These are phyloP conservation scores for Omphalotus guepiniiformis DNA, from an alignment of 768 basidiomycete genomes.

Conservation along the genomic window DNA sequence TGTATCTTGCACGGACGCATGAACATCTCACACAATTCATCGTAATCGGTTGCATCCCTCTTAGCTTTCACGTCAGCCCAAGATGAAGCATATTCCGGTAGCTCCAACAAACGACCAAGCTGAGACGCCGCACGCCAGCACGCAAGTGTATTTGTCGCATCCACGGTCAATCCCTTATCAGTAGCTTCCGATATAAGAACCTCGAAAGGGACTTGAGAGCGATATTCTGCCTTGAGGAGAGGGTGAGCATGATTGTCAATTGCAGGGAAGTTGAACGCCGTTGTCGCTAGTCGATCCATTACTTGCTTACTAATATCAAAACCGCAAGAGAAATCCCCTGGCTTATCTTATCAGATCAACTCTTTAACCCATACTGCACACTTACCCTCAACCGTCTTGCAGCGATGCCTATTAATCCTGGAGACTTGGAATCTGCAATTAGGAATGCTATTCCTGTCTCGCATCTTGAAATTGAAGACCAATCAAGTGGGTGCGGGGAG, in stretches of 20 bases:
- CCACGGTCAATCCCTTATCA: slow-evolving; percentile 44
- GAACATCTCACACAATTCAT: slow-evolving; percentile 50
- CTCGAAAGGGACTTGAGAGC: slow-evolving; percentile 52
- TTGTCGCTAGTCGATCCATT: not conserved
- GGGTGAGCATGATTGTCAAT: slow-evolving; percentile 84
- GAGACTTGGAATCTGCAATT: slow-evolving; percentile 6
- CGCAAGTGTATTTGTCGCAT: slow-evolving; percentile 54
- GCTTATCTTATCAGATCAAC: slow-evolving; percentile 9
- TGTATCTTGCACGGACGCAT: slow-evolving; percentile 58
- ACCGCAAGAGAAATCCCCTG: slow-evolving; percentile 33
- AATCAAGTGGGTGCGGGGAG: slow-evolving; percentile 78
- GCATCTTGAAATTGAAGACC: slow-evolving; percentile 72
- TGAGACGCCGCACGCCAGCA: slow-evolving; percentile 54
- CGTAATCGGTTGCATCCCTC: slow-evolving; percentile 43
- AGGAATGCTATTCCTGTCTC: slow-evolving; percentile 28
- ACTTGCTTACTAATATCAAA: too few species aligned
- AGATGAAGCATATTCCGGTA: slow-evolving; percentile 22
- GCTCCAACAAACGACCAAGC: slow-evolving; percentile 44
- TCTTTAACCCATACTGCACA: not conserved
- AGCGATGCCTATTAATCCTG: slow-evolving; percentile 1
- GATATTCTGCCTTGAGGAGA: slow-evolving; percentile 45
- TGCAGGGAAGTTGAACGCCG: slow-evolving; percentile 37
- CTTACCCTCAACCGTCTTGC: not conserved
- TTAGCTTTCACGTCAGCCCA: slow-evolving; percentile 60
- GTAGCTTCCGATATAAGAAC: slow-evolving; percentile 61